Base-by-base conservation (phyloP, 495 filamentous ascomycete species). In the Darksidea phi region DNA sequence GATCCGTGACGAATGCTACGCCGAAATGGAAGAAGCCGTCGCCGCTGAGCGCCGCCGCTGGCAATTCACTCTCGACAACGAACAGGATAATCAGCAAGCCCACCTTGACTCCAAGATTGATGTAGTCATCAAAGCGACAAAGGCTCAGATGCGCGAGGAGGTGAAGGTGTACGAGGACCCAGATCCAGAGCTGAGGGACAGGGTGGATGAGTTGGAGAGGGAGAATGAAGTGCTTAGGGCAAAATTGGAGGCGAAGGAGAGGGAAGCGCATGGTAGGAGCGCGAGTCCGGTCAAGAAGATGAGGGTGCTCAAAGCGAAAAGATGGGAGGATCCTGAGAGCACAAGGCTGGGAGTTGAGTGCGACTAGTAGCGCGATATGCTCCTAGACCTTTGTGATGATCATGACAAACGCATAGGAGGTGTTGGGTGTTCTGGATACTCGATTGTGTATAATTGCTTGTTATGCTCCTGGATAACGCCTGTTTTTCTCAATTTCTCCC, bases 21-120 rank as follows among this genome's bases (percentile, higher is more conserved):
- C 74, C 1, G 94, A 97, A 71, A 94, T 95, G 79, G 94, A 98
- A 68, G 80, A 78, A 52, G 80, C 81, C 36, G 76, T 95, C 45
- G 84, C 86, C 59, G 75, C 82, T 21, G 90, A 95, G 67, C 83
- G 89, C 73, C 78, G 79, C 26, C 78, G 88, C 18, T 96, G 89
- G 89, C 84, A 88, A 64, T 84, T 77, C 13, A 86, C 84, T 15
- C 82, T 87, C 79, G 86, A 86, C 28, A 82, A 76, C 13, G 88
- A 96, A 72, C 68, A 75, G 54, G 85, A 81, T 37, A 77, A 77
- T 38, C 78, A 82, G 36, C 89, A 95, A 41, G 90, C 90, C 71
- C 91, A 94, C 74, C 79, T 95, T 57, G 91, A 97, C 71, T 81
- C 83, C 64, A 98, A 98, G 75, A 80, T 97, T 10, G 94, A 97